Evolutionary conservation across 2,329 filamentous ascomycete genomes (phyloP), one percentile per base, ranked within the genome.

Genomic region (Ophiostoma perfectum): DNA sequence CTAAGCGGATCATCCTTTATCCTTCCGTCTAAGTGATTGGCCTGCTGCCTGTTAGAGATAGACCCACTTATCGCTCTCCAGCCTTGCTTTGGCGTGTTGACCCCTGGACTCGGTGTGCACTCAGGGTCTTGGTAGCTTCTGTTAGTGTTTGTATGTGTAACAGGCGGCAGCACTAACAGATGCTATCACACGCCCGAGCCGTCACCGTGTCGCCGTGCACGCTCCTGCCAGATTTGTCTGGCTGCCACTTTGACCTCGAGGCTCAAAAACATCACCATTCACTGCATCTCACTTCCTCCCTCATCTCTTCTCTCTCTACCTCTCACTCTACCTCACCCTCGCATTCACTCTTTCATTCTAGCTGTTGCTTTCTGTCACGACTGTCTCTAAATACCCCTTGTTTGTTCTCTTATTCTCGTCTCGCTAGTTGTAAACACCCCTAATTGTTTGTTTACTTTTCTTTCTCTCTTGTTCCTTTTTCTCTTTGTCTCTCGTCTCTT

Each of bases 131-230:
- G 39, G 42, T 63, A 3, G 8, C 4, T 7, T 9, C 39, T 63
- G 60, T 63, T 63, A 63, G 39, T 63, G n/a, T n/a, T n/a, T n/a
- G n/a, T n/a, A n/a, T n/a, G n/a, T n/a, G n/a, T n/a, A n/a, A n/a
- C n/a, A n/a, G n/a, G n/a, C n/a, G n/a, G n/a, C n/a, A n/a, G n/a
- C n/a, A n/a, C 47, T 69, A 70, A 70, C 68, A 67, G 41, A 12
- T 12, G 14, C 52, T 70, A 70, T 27, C 63, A 12, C 36, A 5
- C 4, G 27, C 27, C 63, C 4, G 68, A 60, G 68, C 44, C 62
- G 62, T 18, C 38, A 8, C 66, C 38, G 68, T 64, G 68, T 47
- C 45, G 45, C 18, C 16, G 38, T n/a, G 44, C 68, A 38, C 66
- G 63, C 58, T 68, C 67, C 63, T 55, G 44, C 47, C 41, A 49